Percentiles rank a stretch among this genome's conserved stretches.
phyloP scores from a whole-genome alignment of 495 filamentous ascomycete species.

The Tuber indicum region DNA sequence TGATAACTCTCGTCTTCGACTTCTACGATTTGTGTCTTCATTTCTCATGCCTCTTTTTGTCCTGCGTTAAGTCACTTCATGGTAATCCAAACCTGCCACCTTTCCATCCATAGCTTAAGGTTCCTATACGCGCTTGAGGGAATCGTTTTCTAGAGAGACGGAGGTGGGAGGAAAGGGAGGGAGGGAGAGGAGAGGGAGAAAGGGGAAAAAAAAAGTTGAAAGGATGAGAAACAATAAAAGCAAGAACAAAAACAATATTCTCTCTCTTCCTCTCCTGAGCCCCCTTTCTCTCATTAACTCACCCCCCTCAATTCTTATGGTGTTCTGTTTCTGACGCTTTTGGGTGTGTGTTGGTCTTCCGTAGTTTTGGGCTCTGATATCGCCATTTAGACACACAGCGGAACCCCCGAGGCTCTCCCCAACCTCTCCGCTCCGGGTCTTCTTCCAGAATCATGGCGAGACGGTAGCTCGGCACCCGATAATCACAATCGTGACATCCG shows the following conservation, averaged over 20 bases:
- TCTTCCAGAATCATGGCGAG: slow-evolving; percentile 58
- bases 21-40: slow-evolving; percentile 25
- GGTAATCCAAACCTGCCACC: slow-evolving; percentile 15
- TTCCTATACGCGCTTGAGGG: not conserved
- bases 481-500: slow-evolving; percentile 57
- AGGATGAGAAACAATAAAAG: not conserved
- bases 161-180: not conserved
- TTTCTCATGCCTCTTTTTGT: slow-evolving; percentile 39
- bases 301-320: not conserved
- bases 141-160: not conserved
- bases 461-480: slow-evolving; percentile 61
- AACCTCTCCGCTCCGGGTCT: slow-evolving; percentile 54
- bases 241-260: not conserved
- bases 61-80: slow-evolving; percentile 39
- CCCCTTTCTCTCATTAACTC: slow-evolving; percentile 1
- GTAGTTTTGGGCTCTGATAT: slow-evolving; percentile 43
- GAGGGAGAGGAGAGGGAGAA: not conserved
- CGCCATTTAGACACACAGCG: slow-evolving; percentile 48
- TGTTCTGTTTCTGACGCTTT: slow-evolving; percentile 17
- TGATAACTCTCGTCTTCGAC: slow-evolving; percentile 21
- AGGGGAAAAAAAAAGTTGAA: not conserved
- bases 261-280: slow-evolving; percentile 10
- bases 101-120: not conserved
- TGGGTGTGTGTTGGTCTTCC: slow-evolving; percentile 29
- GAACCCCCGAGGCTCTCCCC: slow-evolving; percentile 55